Evolutionary conservation across 257 asterid species (phyloP).

Genomic region (Eustoma russellianum): DNA sequence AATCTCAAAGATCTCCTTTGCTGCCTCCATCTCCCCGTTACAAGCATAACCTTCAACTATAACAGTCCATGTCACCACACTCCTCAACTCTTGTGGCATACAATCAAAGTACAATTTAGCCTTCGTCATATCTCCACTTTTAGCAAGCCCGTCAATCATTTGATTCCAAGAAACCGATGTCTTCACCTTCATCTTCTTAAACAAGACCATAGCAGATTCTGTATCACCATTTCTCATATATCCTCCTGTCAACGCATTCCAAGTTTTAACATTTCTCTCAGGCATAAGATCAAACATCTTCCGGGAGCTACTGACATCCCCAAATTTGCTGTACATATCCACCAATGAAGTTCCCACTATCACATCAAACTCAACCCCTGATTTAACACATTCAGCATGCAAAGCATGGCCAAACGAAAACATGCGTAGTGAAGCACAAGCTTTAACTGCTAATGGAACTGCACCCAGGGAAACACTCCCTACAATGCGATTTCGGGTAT

Average conservation of each 20-base stretch:
- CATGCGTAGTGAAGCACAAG: slow-evolving; percentile 52
- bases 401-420: slow-evolving; percentile 33
- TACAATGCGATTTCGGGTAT: slow-evolving; percentile 31
- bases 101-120: slow-evolving; percentile 51
- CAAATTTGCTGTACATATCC: slow-evolving; percentile 62
- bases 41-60: slow-evolving; percentile 54
- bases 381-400: slow-evolving; percentile 53
- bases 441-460: slow-evolving; percentile 58
- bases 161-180: slow-evolving; percentile 64
- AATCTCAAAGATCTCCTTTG: slow-evolving; percentile 39
- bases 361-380: slow-evolving; percentile 43
- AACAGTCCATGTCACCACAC: slow-evolving; percentile 78
- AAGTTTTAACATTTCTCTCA: slow-evolving; percentile 42
- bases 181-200: slow-evolving; percentile 32
- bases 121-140: slow-evolving; percentile 36
- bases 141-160: slow-evolving; percentile 65
- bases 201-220: slow-evolving; percentile 28
- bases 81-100: slow-evolving; percentile 43
- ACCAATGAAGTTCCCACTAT: slow-evolving; percentile 68
- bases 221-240: slow-evolving; percentile 40
- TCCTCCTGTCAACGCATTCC: slow-evolving; percentile 78
- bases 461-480: slow-evolving; percentile 25
- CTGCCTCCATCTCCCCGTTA: slow-evolving; percentile 59
- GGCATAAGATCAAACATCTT: slow-evolving; percentile 65
- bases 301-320: slow-evolving; percentile 35